Base-by-base conservation (phyloP, 2,329 filamentous ascomycete genomes). In the Dactylellina cionopaga region DNA sequence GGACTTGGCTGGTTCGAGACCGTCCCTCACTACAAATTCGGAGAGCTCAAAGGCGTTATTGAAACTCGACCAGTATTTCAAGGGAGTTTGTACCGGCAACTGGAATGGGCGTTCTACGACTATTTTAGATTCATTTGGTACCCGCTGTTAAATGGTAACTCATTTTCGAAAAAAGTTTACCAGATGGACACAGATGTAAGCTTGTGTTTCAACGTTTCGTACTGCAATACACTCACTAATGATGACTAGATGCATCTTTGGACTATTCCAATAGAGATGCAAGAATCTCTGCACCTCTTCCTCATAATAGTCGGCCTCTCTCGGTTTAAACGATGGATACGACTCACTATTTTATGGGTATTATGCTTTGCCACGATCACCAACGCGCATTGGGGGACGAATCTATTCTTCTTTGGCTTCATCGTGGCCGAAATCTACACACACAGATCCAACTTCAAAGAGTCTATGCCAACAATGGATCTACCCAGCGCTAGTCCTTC, bases 201-300 rank as follows among this genome's bases (percentile, higher is more conserved):
- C 41, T 22, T 17, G 52, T 73, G 58, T 52, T 55, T n/a, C 66
- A 74, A 55, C 74, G 65, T 7, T 78, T 80, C 51, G 78, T 78
- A 56, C 75, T 75, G 69, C 77, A 80, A 55, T 60, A 81, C 41
- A 76, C 76, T 19, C 6, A 43, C 15, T n/a, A n/a, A 54, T 10
- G 27, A 19, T 10, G 13, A 31, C 3, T 39, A 70, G 65, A 35
- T 37, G 5, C 82, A 84, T 54, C 78, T 84, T 15, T 84, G 83
- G 83, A 84, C 83, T 1, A 83, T 85, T 17, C 82, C 83, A 0
- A 80, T 84, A 65, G 83, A 84, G 64, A 81, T 83, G 55, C 80
- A 79, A 27, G 80, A 83, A 76, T 84, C 83, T 4, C 80, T 84
- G 80, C 74, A 83, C 19, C 75, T 83, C 3, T 83, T 84, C 63